A percentile compares a stretch with the other conserved stretches of the same genome.
Conservation (phyloP, 2,329 filamentous ascomycete species). For the Aureobasidium leucospermi region DNA sequence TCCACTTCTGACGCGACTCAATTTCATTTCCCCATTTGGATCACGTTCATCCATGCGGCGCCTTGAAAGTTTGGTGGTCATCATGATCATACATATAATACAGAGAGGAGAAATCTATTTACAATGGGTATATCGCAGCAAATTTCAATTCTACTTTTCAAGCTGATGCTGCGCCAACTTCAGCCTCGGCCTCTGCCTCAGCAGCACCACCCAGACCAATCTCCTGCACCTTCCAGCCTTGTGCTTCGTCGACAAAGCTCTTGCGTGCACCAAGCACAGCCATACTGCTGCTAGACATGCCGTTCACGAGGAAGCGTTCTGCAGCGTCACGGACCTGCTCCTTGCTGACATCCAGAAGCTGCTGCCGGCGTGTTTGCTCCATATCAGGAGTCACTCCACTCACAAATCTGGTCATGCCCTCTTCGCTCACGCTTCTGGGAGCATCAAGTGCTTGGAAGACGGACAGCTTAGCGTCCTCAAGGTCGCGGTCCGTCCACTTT, state of each 20-base stretch:
- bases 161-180: constrained; percentile 11
- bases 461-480: constrained; percentile 93
- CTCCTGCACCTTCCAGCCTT: constrained; percentile 69
- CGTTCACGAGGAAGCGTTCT: constrained; percentile 60
- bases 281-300: constrained; percentile 53
- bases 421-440: constrained; percentile 75
- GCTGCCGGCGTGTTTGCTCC: constrained; percentile 75
- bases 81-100: constrained; percentile 8
- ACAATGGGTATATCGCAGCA: constrained; percentile 16
- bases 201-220: constrained; percentile 50
- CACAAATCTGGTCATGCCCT: constrained; percentile 81
- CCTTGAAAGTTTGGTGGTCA: not conserved
- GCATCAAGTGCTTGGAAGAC: constrained; percentile 91
- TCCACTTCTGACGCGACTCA: constrained; percentile 1
- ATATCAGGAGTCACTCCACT: constrained; percentile 81
- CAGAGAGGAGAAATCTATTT: constrained; percentile 12
- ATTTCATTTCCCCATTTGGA: not conserved
- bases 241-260: constrained; percentile 56
- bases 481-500: constrained; percentile 71
- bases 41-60: not conserved
- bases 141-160: not conserved
- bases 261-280: constrained; percentile 79
- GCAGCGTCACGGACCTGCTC: constrained; percentile 75
- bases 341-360: constrained; percentile 76
- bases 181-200: constrained; percentile 23